phyloP scores from a whole-genome alignment of 2,329 filamentous ascomycete species.

The Aspergillus clavatus region DNA sequence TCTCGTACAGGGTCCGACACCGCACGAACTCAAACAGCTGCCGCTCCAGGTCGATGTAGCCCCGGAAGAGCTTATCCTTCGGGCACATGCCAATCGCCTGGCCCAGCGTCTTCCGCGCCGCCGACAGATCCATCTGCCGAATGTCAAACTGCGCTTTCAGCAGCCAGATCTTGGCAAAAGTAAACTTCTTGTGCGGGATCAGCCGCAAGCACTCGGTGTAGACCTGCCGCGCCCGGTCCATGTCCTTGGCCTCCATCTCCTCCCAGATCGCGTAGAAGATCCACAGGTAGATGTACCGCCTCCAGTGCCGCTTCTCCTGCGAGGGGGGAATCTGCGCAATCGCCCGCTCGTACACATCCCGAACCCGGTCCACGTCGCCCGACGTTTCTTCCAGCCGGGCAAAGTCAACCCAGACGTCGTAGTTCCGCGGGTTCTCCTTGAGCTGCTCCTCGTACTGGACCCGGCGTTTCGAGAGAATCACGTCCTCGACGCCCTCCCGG shows the following conservation, averaged over 20 bases:
- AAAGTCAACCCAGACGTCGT: constrained; percentile 96
- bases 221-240: constrained; percentile 76
- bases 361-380: constrained; percentile 74
- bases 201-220: constrained; percentile 83
- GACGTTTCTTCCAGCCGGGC: constrained; percentile 82
- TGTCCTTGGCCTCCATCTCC: constrained; percentile 76
- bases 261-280: constrained; percentile 96
- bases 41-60: constrained; percentile 87
- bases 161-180: constrained; percentile 94
- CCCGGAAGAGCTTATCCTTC: constrained; percentile 91
- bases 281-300: constrained; percentile 96
- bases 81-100: constrained; percentile 90
- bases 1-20: constrained; percentile 87
- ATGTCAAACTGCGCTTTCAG: constrained; percentile 91
- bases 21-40: constrained; percentile 91
- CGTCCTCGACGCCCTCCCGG: constrained; percentile 86
- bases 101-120: constrained; percentile 83
- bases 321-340: constrained; percentile 94
- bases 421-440: constrained; percentile 91
- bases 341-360: constrained; percentile 91
- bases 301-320: constrained; percentile 95
- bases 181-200: constrained; percentile 94
- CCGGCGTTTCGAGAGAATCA: constrained; percentile 87
- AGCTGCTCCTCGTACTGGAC: constrained; percentile 93
- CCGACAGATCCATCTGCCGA: constrained; percentile 72